These are phyloP conservation scores for Magnusiomyces suaveolens DNA, from an alignment of 1,139 yeast genomes.

Conservation along the genomic window DNA sequence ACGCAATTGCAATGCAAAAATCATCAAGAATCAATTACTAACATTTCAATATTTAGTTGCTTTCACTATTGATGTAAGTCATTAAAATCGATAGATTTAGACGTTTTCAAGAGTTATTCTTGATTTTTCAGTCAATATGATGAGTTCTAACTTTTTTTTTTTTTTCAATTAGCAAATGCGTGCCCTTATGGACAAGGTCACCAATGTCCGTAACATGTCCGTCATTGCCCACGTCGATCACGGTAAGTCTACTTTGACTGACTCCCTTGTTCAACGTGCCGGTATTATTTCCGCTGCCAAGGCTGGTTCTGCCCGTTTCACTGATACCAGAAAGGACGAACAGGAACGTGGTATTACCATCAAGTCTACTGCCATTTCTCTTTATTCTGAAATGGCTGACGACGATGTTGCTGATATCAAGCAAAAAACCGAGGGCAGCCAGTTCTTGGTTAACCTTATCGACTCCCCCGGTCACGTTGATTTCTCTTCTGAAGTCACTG, in stretches of 20 bases:
- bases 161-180: conserved; percentile 58
- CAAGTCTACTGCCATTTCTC: conserved; percentile 97
- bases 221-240: conserved; percentile 99
- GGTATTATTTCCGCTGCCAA: conserved; percentile 99
- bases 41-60: not conserved
- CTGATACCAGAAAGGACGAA: conserved; percentile 99
- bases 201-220: conserved; percentile 99
- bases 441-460: conserved; percentile 94
- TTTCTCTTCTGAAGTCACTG: conserved; percentile 99
- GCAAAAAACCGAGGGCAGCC: conserved; percentile 91
- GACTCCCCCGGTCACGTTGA: conserved; percentile 99
- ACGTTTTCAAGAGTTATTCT: too few relatives aligned
- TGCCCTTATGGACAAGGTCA: conserved; percentile 97
- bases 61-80: conserved; percentile 6
- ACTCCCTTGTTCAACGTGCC: conserved; percentile 96
- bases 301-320: conserved; percentile 99
- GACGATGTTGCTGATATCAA: conserved; percentile 91
- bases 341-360: conserved; percentile 99
- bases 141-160: too few relatives aligned
- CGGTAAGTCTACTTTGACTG: conserved; percentile 99
- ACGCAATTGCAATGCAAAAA: too few relatives aligned
- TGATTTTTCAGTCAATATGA: too few relatives aligned
- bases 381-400: conserved; percentile 80
- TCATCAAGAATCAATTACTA: too few relatives aligned
- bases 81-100: too few relatives aligned